A percentile compares a stretch with the other conserved stretches of the same genome.
Conservation (phyloP, 352 stramenopile genomes). For the Phytophthora pisi region DNA sequence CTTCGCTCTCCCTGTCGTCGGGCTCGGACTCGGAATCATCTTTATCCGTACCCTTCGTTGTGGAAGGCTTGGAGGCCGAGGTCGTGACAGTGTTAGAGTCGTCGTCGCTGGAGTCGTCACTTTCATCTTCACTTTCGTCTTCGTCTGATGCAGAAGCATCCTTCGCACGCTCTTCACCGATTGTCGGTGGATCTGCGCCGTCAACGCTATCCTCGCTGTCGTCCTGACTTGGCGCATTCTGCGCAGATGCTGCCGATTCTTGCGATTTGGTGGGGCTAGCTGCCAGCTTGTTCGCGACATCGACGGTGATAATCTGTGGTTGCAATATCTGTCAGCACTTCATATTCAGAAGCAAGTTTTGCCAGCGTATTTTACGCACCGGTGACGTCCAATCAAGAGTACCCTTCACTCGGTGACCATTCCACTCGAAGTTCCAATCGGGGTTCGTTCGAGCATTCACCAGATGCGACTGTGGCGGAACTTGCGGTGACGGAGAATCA, state of each 20-base stretch:
- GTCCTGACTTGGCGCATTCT: constrained; percentile 14
- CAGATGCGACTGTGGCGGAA: constrained; percentile 80
- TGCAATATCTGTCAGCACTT: constrained; percentile 12
- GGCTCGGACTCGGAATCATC: constrained; percentile 21
- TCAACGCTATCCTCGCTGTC: constrained; percentile 30
- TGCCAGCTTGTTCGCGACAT: constrained; percentile 8
- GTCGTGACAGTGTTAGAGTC: constrained; percentile 1
- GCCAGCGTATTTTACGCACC: constrained; percentile 30
- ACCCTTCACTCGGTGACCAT: constrained; percentile 67
- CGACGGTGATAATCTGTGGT: constrained; percentile 46
- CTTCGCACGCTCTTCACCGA: constrained; percentile 9
- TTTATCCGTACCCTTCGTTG: constrained; percentile 4
- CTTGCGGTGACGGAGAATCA: constrained; percentile 59
- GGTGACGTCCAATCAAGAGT: constrained; percentile 70
- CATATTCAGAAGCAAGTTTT: neutral
- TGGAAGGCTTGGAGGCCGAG: constrained; percentile 4
- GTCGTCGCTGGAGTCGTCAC: constrained; percentile 25
- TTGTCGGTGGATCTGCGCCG: constrained; percentile 4
- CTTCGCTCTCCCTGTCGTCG: constrained; percentile 20
- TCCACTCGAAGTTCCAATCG: constrained; percentile 65
- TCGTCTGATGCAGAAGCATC: constrained; percentile 2
- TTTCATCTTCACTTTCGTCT: constrained; percentile 22
- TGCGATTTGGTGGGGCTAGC: neutral
- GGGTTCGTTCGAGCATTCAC: constrained; percentile 84
- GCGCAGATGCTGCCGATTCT: neutral